A percentile compares a stretch with the other conserved stretches of the same genome.
Evolutionary conservation across 1,284 basidiomycete genomes (phyloP).

Genomic region (Moesziomyces aphidis): DNA sequence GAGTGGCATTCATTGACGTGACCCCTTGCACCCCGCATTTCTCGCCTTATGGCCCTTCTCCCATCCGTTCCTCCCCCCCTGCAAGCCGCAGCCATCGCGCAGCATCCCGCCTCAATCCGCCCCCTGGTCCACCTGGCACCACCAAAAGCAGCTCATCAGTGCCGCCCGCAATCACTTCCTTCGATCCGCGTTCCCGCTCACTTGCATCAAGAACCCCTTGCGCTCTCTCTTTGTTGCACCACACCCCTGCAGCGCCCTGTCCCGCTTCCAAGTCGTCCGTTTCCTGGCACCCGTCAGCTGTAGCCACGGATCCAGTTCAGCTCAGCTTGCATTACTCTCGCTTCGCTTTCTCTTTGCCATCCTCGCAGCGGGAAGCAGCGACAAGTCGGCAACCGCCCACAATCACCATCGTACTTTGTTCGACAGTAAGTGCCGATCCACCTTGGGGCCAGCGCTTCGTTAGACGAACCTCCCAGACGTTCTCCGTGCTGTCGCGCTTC

Average conservation of each 20-base stretch:
- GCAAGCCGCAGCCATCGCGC: constrained; percentile 32
- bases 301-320: background rate
- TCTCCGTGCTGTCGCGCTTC: constrained; percentile 14
- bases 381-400: background rate
- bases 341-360: background rate
- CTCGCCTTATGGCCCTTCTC: constrained; percentile 13
- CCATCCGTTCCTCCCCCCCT: constrained; percentile 17
- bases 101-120: constrained; percentile 4
- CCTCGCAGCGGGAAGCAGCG: background rate
- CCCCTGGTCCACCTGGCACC: constrained; percentile 5
- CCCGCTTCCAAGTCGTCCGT: background rate
- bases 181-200: constrained; percentile 19
- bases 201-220: constrained; percentile 17
- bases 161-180: background rate
- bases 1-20: constrained; percentile 42
- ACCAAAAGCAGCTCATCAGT: background rate
- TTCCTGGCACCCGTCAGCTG: background rate
- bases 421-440: background rate
- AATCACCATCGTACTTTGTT: background rate
- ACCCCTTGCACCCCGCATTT: constrained; percentile 50
- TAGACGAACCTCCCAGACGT: background rate
- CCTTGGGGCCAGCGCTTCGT: background rate
- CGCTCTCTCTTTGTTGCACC: constrained; percentile 15
- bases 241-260: constrained; percentile 17
- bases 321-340: background rate